Conservation (phyloP, 2,329 filamentous ascomycete species). For the Aureobasidium sp. region DNA sequence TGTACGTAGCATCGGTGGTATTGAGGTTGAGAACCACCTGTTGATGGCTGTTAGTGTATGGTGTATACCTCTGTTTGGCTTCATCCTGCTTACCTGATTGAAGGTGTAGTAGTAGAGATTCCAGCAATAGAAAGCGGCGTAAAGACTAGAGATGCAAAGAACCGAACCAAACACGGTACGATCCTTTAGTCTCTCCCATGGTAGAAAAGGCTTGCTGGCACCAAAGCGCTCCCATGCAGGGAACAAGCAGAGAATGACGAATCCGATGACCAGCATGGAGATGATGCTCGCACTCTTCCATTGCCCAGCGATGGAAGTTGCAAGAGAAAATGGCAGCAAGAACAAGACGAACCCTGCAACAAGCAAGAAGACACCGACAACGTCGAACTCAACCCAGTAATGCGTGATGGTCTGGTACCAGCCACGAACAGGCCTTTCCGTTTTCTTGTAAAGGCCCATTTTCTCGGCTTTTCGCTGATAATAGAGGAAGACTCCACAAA, state of each 20-base stretch:
- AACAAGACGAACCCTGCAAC: constrained; percentile 19
- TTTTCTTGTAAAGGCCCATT: constrained; percentile 22
- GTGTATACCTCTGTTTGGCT: rapidly evolving
- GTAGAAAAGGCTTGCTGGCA: constrained; percentile 52
- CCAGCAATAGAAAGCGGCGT: constrained; percentile 41
- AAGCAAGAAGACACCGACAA: constrained; percentile 25
- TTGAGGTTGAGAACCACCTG: constrained; percentile 1
- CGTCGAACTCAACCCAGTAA: constrained; percentile 12
- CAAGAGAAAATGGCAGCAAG: constrained; percentile 20
- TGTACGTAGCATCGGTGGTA: constrained; percentile 6
- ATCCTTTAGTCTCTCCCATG: constrained; percentile 44
- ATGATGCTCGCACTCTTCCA: constrained; percentile 23
- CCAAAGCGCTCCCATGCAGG: constrained; percentile 52
- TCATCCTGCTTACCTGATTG: neutral
- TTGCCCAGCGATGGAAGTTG: constrained; percentile 16
- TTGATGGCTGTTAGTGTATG: neutral
- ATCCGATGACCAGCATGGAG: constrained; percentile 28
- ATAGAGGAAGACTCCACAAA: constrained; percentile 25
- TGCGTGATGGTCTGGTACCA: neutral
- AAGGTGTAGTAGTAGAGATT: constrained; percentile 31
- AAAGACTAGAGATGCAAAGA: constrained; percentile 33
- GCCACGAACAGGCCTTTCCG: neutral
- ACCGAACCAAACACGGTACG: constrained; percentile 46
- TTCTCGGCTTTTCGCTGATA: constrained; percentile 25
- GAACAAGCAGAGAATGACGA: constrained; percentile 36